Evolutionary conservation across 805 yeast genomes (phyloP), one percentile per base, ranked within the genome.

Genomic region (Dipodascopsis uninucleata): DNA sequence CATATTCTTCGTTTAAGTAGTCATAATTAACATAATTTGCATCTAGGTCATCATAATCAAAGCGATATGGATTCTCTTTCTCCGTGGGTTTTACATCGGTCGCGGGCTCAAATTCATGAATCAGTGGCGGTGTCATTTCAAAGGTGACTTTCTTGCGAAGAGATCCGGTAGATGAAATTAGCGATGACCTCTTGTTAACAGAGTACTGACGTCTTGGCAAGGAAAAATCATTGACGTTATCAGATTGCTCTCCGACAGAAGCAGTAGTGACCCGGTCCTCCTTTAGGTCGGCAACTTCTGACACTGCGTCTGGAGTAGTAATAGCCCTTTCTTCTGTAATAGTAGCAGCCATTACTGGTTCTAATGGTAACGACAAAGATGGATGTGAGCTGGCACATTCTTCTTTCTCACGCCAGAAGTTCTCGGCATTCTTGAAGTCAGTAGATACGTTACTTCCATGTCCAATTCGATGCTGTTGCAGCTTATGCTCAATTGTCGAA

Each of bases 51-150:
- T 9, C 9, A 16, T 35, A 28, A 8, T 7, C 24, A 9, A 18
- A n/a, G 17, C 7, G 45, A 29, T 8, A 12, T 12, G 29, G 12
- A 12, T 26, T 14, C 29, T 26, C 29, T 12, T n/a, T n/a, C n/a
- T n/a, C n/a, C n/a, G n/a, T n/a, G n/a, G n/a, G n/a, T n/a, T n/a
- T n/a, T n/a, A n/a, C n/a, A n/a, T 46, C 48, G 9, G 26, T 39
- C 8, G 36, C 24, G 3, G 53, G 8, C 17, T 50, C 55, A 35
- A 50, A 50, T 28, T 50, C 55, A 14, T 37, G 28, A 7, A 50
- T 49, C 31, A 47, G 45, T 8, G 55, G 55, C 5, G 55, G 55
- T 23, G 55, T 45, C 49, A 43, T 46, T 26, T 50, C 55, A 32
- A 50, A 50, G 9, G 55, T 50, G 7, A 50, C 55, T 31, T 50